Evolutionary conservation across 441 rosid species (phyloP).

Genomic region (Sinapis alba): DNA sequence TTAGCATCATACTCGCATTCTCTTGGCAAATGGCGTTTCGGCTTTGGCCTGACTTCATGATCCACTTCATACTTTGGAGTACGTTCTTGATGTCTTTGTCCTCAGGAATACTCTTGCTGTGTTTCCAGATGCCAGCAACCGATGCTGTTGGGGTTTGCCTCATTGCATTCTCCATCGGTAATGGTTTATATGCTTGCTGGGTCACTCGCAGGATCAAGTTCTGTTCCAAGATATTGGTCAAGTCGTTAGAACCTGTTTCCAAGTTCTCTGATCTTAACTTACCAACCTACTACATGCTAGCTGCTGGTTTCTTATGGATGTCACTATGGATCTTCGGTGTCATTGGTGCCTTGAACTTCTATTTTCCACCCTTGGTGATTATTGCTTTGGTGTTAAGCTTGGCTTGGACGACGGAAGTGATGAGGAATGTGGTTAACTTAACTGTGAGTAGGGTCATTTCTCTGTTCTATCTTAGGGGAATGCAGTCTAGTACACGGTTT

Average conservation of each 20-base stretch:
- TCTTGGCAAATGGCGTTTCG: slow-evolving; percentile 84
- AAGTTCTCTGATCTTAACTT: slow-evolving; percentile 74
- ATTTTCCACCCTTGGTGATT: slow-evolving; percentile 57
- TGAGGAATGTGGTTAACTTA: slow-evolving; percentile 89
- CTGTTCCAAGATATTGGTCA: slow-evolving; percentile 60
- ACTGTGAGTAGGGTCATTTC: slow-evolving; percentile 83
- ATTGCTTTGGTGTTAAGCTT: slow-evolving; percentile 59
- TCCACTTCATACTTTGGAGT: slow-evolving; percentile 87
- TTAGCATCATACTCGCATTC: slow-evolving; percentile 85
- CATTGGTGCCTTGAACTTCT: slow-evolving; percentile 82
- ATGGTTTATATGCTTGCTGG: slow-evolving; percentile 95
- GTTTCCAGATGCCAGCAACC: slow-evolving; percentile 83
- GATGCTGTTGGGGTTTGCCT: slow-evolving; percentile 83
- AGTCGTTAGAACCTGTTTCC: slow-evolving; percentile 70
- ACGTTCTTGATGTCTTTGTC: slow-evolving; percentile 69
- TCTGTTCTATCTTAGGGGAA: slow-evolving; percentile 86
- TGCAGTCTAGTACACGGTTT: slow-evolving; percentile 77
- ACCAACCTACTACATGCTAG: slow-evolving; percentile 84
- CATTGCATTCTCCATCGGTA: slow-evolving; percentile 78
- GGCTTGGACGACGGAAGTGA: slow-evolving; percentile 88
- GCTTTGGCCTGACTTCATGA: slow-evolving; percentile 75
- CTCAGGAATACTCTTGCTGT: slow-evolving; percentile 83
- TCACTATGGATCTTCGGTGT: slow-evolving; percentile 90
- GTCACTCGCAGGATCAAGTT: slow-evolving; percentile 61
- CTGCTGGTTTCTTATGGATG: slow-evolving; percentile 92